A percentile compares a stretch with the other conserved stretches of the same genome.
Evolutionary conservation across 2,329 filamentous ascomycete genomes (phyloP).

Genomic region (Cladosporium sp.): DNA sequence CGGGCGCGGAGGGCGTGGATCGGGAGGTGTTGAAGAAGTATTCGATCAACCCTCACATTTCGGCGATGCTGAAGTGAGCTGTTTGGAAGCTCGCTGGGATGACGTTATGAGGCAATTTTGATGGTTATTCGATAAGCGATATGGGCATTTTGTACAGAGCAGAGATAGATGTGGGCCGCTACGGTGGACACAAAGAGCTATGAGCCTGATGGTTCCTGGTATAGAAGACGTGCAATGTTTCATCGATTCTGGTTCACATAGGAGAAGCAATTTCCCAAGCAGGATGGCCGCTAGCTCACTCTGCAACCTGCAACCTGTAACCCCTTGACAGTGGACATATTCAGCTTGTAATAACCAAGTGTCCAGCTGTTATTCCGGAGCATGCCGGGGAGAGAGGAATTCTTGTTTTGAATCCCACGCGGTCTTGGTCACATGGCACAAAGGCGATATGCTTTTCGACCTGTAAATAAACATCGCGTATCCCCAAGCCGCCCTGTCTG

Average conservation of each 20-base stretch:
- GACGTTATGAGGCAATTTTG: background rate
- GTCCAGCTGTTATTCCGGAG: background rate
- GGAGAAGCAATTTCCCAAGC: background rate
- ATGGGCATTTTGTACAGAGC: background rate
- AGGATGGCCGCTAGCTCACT: background rate
- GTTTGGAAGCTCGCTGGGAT: background rate
- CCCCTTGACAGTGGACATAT: background rate
- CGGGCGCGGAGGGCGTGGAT: constrained; percentile 44
- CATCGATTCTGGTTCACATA: background rate
- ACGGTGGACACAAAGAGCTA: background rate
- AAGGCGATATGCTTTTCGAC: constrained; percentile 1
- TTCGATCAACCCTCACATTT: constrained; percentile 12
- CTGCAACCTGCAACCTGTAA: background rate
- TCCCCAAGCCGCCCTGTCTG: constrained; percentile 2
- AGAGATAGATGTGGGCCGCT: background rate
- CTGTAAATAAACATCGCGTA: constrained; percentile 14
- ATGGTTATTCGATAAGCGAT: background rate
- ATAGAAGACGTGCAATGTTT: background rate
- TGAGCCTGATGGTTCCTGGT: background rate
- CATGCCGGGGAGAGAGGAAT: background rate
- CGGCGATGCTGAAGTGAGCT: constrained; percentile 12
- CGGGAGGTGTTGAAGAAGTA: constrained; percentile 33
- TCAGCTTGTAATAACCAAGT: background rate
- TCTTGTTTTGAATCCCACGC: constrained; percentile 1
- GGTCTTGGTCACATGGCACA: constrained; percentile 2